Evolutionary conservation across 148 eudicot genomes (phyloP), one percentile per base, ranked within the genome.

Genomic region (Nepenthes mirabilis): DNA sequence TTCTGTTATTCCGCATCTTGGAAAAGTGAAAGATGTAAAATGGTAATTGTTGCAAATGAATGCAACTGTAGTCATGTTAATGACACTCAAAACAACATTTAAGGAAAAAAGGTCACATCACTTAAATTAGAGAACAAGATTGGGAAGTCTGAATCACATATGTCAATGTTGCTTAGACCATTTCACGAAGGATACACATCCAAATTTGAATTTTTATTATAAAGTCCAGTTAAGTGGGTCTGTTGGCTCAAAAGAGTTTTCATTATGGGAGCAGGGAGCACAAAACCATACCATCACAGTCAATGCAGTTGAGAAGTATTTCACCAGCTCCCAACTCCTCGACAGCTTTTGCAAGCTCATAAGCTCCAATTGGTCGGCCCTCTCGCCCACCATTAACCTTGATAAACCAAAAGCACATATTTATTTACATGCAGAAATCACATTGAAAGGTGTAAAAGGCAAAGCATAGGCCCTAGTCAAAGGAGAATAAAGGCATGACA

Each of bases 311-410:
- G 9, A 93, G 85, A 60, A 93, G 71, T 62, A 93, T 88, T 78
- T 93, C 99, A 54, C 99, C 99, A 61, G 99, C 99, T 57, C 99
- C 99, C 73, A 93, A 70, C 67, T 84, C 95, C 69, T 93, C 95
- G 62, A 88, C 98, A 65, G 95, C 96, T 84, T 80, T 93, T 56
- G 98, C 98, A 70, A 93, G 91, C 82, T 93, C 99, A 78, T 89
- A 89, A 36, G 99, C 99, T 72, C 99, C 97, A 57, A 93, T 86
- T 59, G 81, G 90, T 33, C 99, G 83, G 64, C 91, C 90, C 75
- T 88, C 99, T 66, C 99, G 74, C 51, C 99, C 99, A 66, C 99
- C 99, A 82, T 77, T 86, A 23, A 93, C 97, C 99, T 93, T 64
- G 5, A 63, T 43, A 63, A 70, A 55, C 1, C 35, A 34, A 32